phyloP scores from a whole-genome alignment of 148 eudicot genomes.

The Selenicereus undatus region DNA sequence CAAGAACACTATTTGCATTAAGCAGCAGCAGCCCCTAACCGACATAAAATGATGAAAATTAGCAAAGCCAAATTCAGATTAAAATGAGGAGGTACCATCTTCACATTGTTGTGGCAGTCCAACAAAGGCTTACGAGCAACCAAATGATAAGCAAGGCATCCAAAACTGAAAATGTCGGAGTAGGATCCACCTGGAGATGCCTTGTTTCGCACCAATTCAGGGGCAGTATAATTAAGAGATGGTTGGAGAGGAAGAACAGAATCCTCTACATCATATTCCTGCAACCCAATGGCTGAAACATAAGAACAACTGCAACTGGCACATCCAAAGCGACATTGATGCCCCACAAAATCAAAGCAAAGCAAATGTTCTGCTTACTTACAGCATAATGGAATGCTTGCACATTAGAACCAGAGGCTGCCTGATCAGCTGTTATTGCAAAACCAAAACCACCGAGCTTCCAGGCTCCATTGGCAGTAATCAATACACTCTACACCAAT shows the following conservation, averaged over 20 bases:
- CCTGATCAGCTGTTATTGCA: slow-evolving; percentile 70
- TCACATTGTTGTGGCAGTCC: slow-evolving; percentile 98
- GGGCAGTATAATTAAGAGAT: slow-evolving; percentile 92
- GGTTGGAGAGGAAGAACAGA: slow-evolving; percentile 94
- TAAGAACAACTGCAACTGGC: not conserved
- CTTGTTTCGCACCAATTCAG: slow-evolving; percentile 86
- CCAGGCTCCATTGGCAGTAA: slow-evolving; percentile 95
- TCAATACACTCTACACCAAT: slow-evolving; percentile 68
- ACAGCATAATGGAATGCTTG: slow-evolving; percentile 90
- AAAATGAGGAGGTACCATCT: slow-evolving; percentile 63
- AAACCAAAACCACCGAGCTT: slow-evolving; percentile 98
- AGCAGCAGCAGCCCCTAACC: not conserved
- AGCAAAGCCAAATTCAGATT: not conserved
- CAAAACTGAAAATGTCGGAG: slow-evolving; percentile 96
- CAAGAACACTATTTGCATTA: not conserved
- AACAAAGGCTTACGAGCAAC: slow-evolving; percentile 85
- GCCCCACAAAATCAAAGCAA: slow-evolving; percentile 5
- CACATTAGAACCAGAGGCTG: slow-evolving; percentile 46
- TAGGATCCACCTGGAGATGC: slow-evolving; percentile 59
- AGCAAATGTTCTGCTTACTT: slow-evolving; percentile 30
- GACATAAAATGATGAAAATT: slow-evolving; percentile 7
- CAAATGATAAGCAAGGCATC: slow-evolving; percentile 88
- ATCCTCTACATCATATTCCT: slow-evolving; percentile 99
- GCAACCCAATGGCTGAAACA: slow-evolving; percentile 22
- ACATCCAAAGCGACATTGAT: not conserved